These are phyloP conservation scores for Venturia oleaginea DNA, from an alignment of 2,329 filamentous ascomycete species.

Conservation along the genomic window DNA sequence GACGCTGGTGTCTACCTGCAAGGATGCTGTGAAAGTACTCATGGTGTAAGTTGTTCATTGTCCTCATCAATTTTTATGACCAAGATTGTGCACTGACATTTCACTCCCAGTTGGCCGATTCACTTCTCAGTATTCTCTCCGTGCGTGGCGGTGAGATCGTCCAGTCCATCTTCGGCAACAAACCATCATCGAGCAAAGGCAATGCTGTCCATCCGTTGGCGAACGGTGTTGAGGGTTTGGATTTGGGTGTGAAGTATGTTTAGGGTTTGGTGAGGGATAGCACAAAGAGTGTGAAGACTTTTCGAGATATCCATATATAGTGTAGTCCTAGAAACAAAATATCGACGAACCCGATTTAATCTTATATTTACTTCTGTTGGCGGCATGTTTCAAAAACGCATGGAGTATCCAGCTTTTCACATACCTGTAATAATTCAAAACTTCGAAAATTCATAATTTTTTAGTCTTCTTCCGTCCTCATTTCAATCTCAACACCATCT, in stretches of 20 bases:
- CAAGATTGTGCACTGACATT: slow-evolving; percentile 13
- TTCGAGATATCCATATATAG: slow-evolving; percentile 2
- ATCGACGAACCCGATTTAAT: not conserved
- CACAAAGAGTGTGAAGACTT: not conserved
- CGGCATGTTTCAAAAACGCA: no score
- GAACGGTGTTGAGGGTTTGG: not conserved
- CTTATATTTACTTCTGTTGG: not conserved
- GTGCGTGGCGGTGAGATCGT: slow-evolving; percentile 71
- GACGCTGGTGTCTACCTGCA: slow-evolving; percentile 84
- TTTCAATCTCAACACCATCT: not conserved
- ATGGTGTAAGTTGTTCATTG: slow-evolving; percentile 61
- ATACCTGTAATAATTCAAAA: not conserved
- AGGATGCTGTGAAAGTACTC: slow-evolving; percentile 85
- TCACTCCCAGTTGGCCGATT: slow-evolving; percentile 61
- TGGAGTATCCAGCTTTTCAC: not conserved
- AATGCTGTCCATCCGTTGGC: not conserved
- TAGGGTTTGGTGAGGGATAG: not conserved
- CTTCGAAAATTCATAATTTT: not conserved
- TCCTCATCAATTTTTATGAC: not conserved
- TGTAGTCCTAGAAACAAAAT: not conserved
- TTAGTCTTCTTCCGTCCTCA: not conserved
- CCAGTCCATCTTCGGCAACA: slow-evolving; percentile 57
- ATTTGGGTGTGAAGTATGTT: not conserved
- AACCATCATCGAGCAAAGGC: not conserved
- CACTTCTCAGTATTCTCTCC: slow-evolving; percentile 68